These are phyloP conservation scores for Nepenthes alata DNA, from an alignment of 179 eudicot genomes.

Conservation along the genomic window DNA sequence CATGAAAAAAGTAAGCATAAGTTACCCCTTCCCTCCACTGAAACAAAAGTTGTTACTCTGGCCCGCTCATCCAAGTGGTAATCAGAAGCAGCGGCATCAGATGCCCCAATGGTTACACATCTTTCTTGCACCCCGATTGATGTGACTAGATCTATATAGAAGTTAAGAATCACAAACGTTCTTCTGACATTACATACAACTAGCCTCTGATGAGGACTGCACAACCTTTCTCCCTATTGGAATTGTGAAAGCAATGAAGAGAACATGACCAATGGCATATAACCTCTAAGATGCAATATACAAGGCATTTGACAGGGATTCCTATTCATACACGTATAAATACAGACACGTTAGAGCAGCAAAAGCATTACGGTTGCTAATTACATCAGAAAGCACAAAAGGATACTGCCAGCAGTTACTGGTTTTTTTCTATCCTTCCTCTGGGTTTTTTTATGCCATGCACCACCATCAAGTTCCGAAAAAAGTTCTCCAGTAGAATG, in stretches of 20 bases:
- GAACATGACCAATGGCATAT: too few species aligned
- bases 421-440: slow-evolving; percentile 51
- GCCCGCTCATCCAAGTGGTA: slow-evolving; percentile 15
- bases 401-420: slow-evolving; percentile 47
- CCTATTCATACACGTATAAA: not conserved
- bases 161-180: slow-evolving; percentile 17
- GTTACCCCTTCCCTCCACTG: slow-evolving; percentile 17
- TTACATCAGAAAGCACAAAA: slow-evolving; percentile 5
- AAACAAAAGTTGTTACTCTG: slow-evolving; percentile 11
- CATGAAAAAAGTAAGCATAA: not conserved
- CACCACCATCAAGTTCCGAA: slow-evolving; percentile 28
- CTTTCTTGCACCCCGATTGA: slow-evolving; percentile 20
- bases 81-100: slow-evolving; percentile 19
- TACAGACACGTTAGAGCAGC: not conserved
- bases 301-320: not conserved
- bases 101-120: slow-evolving; percentile 17
- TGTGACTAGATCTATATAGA: slow-evolving; percentile 19
- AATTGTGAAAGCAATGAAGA: too few species aligned
- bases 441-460: slow-evolving; percentile 36
- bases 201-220: not conserved
- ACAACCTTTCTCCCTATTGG: not conserved
- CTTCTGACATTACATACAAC: not conserved
- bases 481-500: slow-evolving; percentile 23
- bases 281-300: not conserved
- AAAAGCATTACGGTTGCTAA: not conserved